Evolutionary conservation across 352 stramenopile species (phyloP), one percentile per base, ranked within the genome.

Genomic region (Globisporangium canariense): DNA sequence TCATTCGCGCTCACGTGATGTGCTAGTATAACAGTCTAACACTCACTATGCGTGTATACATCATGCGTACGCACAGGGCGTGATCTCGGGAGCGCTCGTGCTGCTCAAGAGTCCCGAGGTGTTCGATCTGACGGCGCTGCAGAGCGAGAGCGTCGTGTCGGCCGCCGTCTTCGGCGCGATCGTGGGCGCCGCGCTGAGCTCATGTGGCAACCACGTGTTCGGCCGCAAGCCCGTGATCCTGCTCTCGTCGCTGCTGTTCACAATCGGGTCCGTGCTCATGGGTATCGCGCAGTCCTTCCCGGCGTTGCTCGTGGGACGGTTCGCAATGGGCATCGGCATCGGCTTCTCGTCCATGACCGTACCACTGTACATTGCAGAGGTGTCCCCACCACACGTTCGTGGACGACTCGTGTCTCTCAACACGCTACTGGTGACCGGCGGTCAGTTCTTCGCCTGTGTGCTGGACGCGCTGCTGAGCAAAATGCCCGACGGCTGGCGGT

Each of bases 321-420:
- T 91, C n/a, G 55, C 85, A 13, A 81, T 93, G 8, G 84, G 84
- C 5, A 7, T 90, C 34, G 84, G 70, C 28, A 85, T 93, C 46
- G 84, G 84, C 47, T 77, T 82, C 60, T 88, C 81, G 8, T 93
- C 84, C 46, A 89, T 88, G 78, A 87, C 77, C 40, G 80, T 93
- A 32, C 84, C 84, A 54, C 70, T 93, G 18, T 93, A 93, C 60
- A 90, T 93, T 58, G 82, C 84, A 32, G 84, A 93, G 60, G 79
- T 81, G 10, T 90, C 84, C 13, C 82, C 84, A 0, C 75, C 84
- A 9, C 69, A 87, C 25, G 78, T 86, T 20, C 82, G 84, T 38
- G 86, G 86, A 0, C 78, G 70, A 6, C 69, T 93, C 25, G 82
- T 93, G n/a, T 91, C 84, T 18, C 66, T 91, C 53, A 93, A 93